Evolutionary conservation across 2,329 filamentous ascomycete species (phyloP).

Genomic region (Chaetomiaceae sp.): DNA sequence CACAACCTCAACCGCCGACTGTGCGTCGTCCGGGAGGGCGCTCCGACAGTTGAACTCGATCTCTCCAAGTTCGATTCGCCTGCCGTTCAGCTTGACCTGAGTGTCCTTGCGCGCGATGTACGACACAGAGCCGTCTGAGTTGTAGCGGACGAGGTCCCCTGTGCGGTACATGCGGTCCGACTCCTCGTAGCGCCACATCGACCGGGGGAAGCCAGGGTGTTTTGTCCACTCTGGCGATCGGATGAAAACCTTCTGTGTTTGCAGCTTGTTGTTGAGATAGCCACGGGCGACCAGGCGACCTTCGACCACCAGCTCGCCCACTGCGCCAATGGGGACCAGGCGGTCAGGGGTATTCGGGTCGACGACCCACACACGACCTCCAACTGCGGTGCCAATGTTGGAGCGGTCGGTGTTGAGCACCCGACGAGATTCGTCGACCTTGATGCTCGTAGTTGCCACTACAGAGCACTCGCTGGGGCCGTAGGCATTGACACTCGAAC

Average conservation of each 20-base stretch:
- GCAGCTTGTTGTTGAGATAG: conserved; percentile 55
- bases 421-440: conserved; percentile 18
- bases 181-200: conserved; percentile 32
- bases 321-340: conserved; percentile 44
- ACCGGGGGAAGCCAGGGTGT: conserved; percentile 21
- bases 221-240: conserved; percentile 47
- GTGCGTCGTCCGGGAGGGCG: conserved; percentile 40
- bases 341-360: conserved; percentile 44
- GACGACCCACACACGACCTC: conserved; percentile 42
- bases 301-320: conserved; percentile 52
- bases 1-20: conserved; percentile 37
- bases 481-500: conserved; percentile 26
- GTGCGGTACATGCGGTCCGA: conserved; percentile 53
- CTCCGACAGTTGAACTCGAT: conserved; percentile 48
- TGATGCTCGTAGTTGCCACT: conserved; percentile 22
- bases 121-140: conserved; percentile 47
- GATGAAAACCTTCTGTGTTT: conserved; percentile 56
- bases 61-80: conserved; percentile 57
- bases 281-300: conserved; percentile 59
- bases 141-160: conserved; percentile 54
- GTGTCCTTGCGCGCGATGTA: conserved; percentile 62
- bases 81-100: conserved; percentile 66
- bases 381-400: conserved; percentile 27
- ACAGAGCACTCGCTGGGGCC: conserved; percentile 29
- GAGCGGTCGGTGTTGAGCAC: conserved; percentile 19